These are phyloP conservation scores for Candida sojae DNA, from an alignment of 1,139 yeast species.

Conservation along the genomic window DNA sequence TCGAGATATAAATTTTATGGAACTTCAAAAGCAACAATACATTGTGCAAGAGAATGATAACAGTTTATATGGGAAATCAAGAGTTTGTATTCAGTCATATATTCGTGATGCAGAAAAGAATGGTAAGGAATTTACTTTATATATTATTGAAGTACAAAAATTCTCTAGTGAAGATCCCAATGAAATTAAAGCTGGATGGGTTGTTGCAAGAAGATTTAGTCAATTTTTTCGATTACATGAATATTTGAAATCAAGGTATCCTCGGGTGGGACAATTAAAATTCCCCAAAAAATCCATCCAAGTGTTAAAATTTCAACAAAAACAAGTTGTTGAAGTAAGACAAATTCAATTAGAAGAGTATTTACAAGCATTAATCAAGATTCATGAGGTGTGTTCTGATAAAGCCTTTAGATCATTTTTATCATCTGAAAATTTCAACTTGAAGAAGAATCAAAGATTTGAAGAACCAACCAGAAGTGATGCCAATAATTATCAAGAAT, in stretches of 20 bases:
- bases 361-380: conserved; percentile 54
- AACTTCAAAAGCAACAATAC: conserved; percentile 75
- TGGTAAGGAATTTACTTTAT: conserved; percentile 64
- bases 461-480: conserved; percentile 22
- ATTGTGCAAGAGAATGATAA: conserved; percentile 83
- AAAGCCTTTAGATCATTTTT: conserved; percentile 73
- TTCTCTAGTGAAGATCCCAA: conserved; percentile 43
- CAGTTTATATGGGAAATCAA: conserved; percentile 71
- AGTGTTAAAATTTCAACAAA: conserved; percentile 65
- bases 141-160: conserved; percentile 76
- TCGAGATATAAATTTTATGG: conserved; percentile 70
- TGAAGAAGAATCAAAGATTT: conserved; percentile 34
- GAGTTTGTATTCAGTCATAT: conserved; percentile 65
- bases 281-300: conserved; percentile 62
- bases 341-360: conserved; percentile 63
- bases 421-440: conserved; percentile 66
- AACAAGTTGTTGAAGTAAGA: conserved; percentile 65
- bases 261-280: conserved; percentile 48
- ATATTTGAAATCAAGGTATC: conserved; percentile 57
- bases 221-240: conserved; percentile 77
- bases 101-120: conserved; percentile 55
- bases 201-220: conserved; percentile 82
- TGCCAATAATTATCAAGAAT: conserved; percentile 15
- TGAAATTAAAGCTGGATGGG: conserved; percentile 75
- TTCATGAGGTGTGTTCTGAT: conserved; percentile 74